These are phyloP conservation scores for Rhodotorula sp. DNA, from an alignment of 1,284 basidiomycete genomes.

Conservation along the genomic window DNA sequence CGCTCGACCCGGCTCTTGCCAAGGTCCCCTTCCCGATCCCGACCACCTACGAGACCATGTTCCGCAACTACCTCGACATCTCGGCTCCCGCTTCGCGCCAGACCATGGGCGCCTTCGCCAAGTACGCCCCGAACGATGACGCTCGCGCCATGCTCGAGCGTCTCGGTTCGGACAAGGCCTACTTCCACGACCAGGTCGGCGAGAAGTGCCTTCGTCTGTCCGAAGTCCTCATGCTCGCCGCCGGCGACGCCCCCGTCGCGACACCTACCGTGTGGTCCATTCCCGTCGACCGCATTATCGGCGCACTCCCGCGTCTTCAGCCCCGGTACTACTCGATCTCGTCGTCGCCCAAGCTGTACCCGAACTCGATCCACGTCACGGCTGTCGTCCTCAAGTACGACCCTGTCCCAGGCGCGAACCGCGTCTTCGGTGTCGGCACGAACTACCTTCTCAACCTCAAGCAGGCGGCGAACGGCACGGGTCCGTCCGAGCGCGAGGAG, in stretches of 20 bases:
- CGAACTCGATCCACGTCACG: slow-evolving; percentile 88
- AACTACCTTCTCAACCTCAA: slow-evolving; percentile 93
- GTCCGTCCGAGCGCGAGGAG: slow-evolving; percentile 49
- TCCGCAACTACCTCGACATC: slow-evolving; percentile 96
- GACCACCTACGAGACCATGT: slow-evolving; percentile 89
- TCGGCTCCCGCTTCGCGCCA: slow-evolving; percentile 90
- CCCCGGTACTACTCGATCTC: slow-evolving; percentile 99
- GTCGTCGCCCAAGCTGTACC: slow-evolving; percentile 87
- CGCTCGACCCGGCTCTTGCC: slow-evolving; percentile 93
- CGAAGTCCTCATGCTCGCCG: slow-evolving; percentile 85
- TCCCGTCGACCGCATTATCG: slow-evolving; percentile 94
- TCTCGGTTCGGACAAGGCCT: slow-evolving; percentile 83
- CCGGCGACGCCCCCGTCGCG: slow-evolving; percentile 63
- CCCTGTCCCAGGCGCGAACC: slow-evolving; percentile 56
- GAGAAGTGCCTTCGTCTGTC: slow-evolving; percentile 84
- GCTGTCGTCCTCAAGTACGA: slow-evolving; percentile 91
- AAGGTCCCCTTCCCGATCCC: slow-evolving; percentile 99
- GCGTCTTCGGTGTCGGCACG: slow-evolving; percentile 81
- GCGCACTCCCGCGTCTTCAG: slow-evolving; percentile 86
- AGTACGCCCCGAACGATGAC: slow-evolving; percentile 80
- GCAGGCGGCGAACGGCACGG: slow-evolving; percentile 59
- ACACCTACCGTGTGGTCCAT: slow-evolving; percentile 80
- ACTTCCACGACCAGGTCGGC: slow-evolving; percentile 73
- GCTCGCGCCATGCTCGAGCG: slow-evolving; percentile 73
- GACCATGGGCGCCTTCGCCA: slow-evolving; percentile 79